Evolutionary conservation across 495 filamentous ascomycete genomes (phyloP).

Genomic region (Tuber indicum): DNA sequence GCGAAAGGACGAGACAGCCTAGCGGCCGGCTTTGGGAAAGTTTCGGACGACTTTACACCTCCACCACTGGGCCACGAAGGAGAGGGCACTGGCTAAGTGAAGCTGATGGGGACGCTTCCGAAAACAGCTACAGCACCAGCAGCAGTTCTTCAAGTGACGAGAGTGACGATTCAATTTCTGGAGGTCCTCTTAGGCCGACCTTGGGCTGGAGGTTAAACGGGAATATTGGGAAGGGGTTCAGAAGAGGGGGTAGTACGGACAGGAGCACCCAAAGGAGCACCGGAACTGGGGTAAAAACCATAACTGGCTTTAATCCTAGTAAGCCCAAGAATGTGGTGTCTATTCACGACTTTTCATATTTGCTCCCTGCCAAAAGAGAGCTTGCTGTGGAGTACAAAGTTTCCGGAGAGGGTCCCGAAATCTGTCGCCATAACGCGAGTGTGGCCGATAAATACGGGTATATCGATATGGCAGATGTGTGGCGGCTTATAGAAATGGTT

Average conservation of each 20-base stretch:
- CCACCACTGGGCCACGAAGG: conserved; percentile 47
- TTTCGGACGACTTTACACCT: conserved; percentile 71
- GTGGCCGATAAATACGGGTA: conserved; percentile 69
- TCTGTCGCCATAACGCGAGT: conserved; percentile 74
- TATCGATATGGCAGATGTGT: conserved; percentile 70
- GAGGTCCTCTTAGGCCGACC: conserved; percentile 26
- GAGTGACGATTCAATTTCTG: conserved; percentile 31
- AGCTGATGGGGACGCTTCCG: conserved; percentile 51
- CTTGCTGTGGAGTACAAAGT: conserved; percentile 74
- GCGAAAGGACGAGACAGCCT: conserved; percentile 56
- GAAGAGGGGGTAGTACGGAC: conserved; percentile 38
- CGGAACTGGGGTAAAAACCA: conserved; percentile 36
- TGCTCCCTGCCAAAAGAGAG: conserved; percentile 68
- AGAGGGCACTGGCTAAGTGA: conserved; percentile 44
- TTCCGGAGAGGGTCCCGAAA: conserved; percentile 69
- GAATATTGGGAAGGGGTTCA: conserved; percentile 25
- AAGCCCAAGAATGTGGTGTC: conserved; percentile 55
- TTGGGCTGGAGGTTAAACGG: conserved; percentile 37
- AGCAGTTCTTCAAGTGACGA: conserved; percentile 38
- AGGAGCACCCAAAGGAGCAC: conserved; percentile 41
- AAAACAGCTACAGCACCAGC: conserved; percentile 40
- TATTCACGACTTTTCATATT: conserved; percentile 59
- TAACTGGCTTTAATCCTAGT: conserved; percentile 19
- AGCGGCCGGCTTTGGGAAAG: conserved; percentile 61
- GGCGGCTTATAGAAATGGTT: conserved; percentile 72